Percentiles rank a stretch among this genome's conserved stretches.
Evolutionary conservation across 164 flowering plant genomes (phyloP).

Genomic region (Nymphaea thermarum): DNA sequence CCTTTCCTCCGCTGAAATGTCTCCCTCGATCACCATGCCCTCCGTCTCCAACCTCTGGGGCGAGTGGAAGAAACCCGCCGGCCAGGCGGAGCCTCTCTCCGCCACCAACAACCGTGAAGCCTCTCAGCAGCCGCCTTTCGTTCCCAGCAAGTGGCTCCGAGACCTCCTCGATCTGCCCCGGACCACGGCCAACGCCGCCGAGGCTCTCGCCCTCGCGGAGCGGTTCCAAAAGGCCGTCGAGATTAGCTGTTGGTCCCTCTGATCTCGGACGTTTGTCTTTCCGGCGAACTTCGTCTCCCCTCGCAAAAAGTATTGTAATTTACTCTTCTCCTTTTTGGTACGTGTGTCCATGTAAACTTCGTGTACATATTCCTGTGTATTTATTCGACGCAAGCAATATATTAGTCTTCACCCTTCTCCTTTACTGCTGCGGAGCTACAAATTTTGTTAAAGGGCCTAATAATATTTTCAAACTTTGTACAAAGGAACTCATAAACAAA

Average conservation of each 20-base stretch:
- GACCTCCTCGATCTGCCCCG: neutral
- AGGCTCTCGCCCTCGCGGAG: constrained; percentile 1
- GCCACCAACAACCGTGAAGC: neutral
- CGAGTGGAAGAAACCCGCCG: neutral
- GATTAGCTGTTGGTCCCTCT: constrained; percentile 19
- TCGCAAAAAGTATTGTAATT: neutral
- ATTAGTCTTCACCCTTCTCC: neutral
- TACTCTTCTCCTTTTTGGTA: neutral
- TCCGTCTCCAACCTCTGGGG: neutral
- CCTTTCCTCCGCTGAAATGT: neutral
- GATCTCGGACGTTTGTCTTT: neutral
- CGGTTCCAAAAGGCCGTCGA: constrained; percentile 15
- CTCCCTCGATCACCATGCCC: neutral
- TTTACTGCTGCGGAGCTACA: neutral
- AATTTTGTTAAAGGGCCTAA: neutral
- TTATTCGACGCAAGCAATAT: no score
- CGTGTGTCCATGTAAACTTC: neutral
- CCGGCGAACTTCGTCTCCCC: neutral
- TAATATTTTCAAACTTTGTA: no score
- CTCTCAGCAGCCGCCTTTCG: neutral
- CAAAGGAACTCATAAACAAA: no score
- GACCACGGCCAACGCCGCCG: neutral
- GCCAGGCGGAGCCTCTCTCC: neutral
- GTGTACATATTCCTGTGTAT: neutral
- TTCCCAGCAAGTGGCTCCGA: neutral